phyloP scores from a whole-genome alignment of 2,329 filamentous ascomycete genomes.

The Aspergillus sp. region DNA sequence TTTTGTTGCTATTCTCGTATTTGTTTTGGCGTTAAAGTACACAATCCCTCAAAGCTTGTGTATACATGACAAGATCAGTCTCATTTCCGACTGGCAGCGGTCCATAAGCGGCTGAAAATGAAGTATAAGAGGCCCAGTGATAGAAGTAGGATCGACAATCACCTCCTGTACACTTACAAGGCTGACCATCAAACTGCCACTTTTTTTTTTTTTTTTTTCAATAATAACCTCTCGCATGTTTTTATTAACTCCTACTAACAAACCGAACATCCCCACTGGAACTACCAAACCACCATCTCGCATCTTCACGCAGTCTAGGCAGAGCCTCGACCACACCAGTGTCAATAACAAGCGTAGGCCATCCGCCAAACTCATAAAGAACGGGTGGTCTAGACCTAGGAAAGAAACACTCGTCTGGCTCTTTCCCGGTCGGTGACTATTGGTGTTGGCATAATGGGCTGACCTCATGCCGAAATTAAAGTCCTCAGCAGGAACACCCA shows the following conservation, averaged over 20 bases:
- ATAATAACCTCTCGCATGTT: not conserved
- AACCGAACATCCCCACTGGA: not conserved
- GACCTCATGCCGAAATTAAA: not conserved
- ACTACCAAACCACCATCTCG: conserved; percentile 1
- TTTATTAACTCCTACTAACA: not conserved
- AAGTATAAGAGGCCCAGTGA: no score
- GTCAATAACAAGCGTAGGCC: not conserved
- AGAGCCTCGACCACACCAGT: not conserved
- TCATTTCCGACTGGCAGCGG: no score
- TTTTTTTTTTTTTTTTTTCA: no score
- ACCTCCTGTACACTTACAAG: no score
- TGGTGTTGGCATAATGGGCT: not conserved
- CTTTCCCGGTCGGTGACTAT: not conserved
- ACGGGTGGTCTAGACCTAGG: conserved; percentile 3
- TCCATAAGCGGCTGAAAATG: no score
- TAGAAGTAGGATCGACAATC: no score
- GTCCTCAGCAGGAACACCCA: not conserved
- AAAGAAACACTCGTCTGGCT: not conserved
- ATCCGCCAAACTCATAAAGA: not conserved
- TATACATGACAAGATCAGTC: no score
- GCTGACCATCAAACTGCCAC: not conserved
- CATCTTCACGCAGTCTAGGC: not conserved
- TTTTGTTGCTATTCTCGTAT: no score
- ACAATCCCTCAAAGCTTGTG: no score
- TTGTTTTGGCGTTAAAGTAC: no score